Percentiles rank a stretch among this genome's conserved stretches.
Conservation (phyloP, 768 basidiomycete genomes). For the Mycena polygramma region DNA sequence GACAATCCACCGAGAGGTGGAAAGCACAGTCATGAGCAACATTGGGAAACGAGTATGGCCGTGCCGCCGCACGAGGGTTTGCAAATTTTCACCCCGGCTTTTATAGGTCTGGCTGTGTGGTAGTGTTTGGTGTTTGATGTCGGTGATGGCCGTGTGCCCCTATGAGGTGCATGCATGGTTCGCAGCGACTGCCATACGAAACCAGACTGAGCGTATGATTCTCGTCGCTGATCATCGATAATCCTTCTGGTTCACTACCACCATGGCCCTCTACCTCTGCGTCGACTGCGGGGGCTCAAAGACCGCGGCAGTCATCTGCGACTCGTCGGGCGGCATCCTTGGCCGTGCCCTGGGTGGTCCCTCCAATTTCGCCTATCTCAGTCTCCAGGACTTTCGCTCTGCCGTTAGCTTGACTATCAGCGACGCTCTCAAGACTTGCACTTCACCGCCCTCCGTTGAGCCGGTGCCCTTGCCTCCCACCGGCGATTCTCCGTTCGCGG, state of each 20-base stretch:
- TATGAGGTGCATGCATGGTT: background rate
- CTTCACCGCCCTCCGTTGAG: conserved; percentile 51
- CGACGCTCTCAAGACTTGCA: conserved; percentile 64
- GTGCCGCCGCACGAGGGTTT: conserved; percentile 83
- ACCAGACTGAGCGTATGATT: background rate
- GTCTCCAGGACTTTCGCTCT: conserved; percentile 68
- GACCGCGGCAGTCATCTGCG: conserved; percentile 80
- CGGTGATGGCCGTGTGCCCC: conserved; percentile 9
- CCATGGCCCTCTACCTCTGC: conserved; percentile 79
- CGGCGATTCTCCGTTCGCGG: conserved; percentile 59
- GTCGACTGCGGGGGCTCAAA: conserved; percentile 94
- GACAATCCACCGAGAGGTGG: conserved; percentile 48
- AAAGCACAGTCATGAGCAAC: conserved; percentile 86
- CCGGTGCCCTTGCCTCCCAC: conserved; percentile 55
- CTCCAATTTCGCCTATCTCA: conserved; percentile 89
- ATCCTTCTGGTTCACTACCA: conserved; percentile 11
- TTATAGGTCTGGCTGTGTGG: conserved; percentile 33
- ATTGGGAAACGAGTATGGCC: conserved; percentile 80
- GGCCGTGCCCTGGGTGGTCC: conserved; percentile 81
- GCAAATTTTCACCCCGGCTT: conserved; percentile 26
- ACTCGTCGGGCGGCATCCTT: conserved; percentile 68
- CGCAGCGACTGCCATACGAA: conserved; percentile 6
- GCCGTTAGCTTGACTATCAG: conserved; percentile 66
- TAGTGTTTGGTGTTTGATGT: background rate
- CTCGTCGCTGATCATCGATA: conserved; percentile 24